Conservation (phyloP, 352 stramenopile genomes). For the Globisporangium alternatum region DNA sequence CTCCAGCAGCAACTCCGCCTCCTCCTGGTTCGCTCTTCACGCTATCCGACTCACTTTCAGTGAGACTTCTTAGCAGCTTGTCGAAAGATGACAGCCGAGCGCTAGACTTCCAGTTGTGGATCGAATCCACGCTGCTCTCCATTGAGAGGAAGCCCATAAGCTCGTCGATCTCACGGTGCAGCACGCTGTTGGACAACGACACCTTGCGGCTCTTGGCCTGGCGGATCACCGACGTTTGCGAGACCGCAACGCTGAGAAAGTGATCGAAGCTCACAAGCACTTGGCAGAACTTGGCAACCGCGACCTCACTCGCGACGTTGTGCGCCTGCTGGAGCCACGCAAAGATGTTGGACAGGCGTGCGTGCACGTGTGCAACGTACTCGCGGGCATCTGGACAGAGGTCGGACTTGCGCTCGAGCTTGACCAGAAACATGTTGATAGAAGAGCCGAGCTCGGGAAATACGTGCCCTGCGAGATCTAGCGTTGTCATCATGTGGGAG, state of each 20-base stretch:
- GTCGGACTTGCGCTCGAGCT: neutral
- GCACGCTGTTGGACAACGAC: neutral
- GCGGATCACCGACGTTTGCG: constrained; percentile 2
- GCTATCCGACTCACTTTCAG: constrained; percentile 2
- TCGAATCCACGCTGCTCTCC: neutral
- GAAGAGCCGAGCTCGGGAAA: constrained; percentile 9
- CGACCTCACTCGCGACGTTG: neutral
- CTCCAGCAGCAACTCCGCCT: neutral
- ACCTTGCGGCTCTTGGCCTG: constrained; percentile 3
- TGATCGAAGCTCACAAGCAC: constrained; percentile 13
- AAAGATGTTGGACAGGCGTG: neutral
- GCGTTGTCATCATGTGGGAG: neutral
- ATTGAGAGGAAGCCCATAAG: constrained; percentile 5
- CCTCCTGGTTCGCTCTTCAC: neutral
- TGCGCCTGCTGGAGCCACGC: neutral
- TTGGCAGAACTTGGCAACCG: constrained; percentile 6
- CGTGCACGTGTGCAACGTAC: neutral
- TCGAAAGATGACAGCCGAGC: neutral
- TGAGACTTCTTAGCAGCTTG: neutral
- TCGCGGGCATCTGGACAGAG: constrained; percentile 2
- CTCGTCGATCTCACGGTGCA: constrained; percentile 7
- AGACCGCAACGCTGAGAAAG: neutral
- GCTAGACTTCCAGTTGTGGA: constrained; percentile 1
- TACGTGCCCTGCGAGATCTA: neutral
- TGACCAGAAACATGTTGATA: constrained; percentile 1